Evolutionary conservation across 1,284 basidiomycete genomes (phyloP), one percentile per base, ranked within the genome.

Genomic region (Phaffia rhodozyma): DNA sequence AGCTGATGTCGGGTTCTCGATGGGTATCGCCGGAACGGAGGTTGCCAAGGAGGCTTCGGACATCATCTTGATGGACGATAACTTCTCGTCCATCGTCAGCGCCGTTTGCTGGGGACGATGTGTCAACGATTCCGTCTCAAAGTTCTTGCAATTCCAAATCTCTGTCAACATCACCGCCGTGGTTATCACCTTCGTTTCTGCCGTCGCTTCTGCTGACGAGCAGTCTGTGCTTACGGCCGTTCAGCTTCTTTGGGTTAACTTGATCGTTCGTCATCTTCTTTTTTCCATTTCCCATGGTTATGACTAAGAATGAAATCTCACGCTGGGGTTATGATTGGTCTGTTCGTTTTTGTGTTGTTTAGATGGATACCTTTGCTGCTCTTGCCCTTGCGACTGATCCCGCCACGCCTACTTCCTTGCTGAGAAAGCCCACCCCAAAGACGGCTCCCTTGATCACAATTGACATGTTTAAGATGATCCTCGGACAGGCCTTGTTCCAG

Each of bases 81-180:
- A 97, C 75, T 97, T 98, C 75, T 80, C 89, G 11, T 92, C 89
- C 21, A 94, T 98, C 73, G 91, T 97, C 69, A 87, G 91, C 71
- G 94, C 93, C 63, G 93, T 98, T 72, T 93, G 96, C 82, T 98
- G 94, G 94, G 94, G 94, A 55, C 89, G 94, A 65, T 94, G 91
- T 74, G 93, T 98, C 68, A 97, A 97, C 76, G 94, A 98, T 74
- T 84, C 92, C 0, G 94, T 97, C 67, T 86, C 88, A 74, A 97
- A 97, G 79, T 98, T 97, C 79, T 74, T 98, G 67, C 94, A 97
- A 79, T 97, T 97, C 83, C 96, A 98, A 79, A 83, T 98, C 68
- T 91, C 90, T 11, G 90, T 90, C 72, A 98, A 97, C 79, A 84
- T 97, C 67, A 93, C 91, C 5, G 94, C 94, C 55, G 93, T 97